Evolutionary conservation across 73 alveolate species (phyloP).

Genomic region (Symbiodinium natans): DNA sequence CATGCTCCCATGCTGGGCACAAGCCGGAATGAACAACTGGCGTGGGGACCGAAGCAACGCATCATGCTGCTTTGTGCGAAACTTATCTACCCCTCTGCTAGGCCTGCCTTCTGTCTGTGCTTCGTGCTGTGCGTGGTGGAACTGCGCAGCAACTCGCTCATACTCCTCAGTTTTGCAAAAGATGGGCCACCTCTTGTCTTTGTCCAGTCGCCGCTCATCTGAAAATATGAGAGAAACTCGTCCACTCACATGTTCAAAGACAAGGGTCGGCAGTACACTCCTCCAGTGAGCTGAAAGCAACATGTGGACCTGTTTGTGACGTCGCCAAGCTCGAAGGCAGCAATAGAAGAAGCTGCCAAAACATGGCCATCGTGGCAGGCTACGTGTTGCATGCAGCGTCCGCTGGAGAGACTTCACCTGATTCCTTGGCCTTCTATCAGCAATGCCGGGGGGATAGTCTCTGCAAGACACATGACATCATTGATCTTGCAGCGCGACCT

Average conservation of each 20-base stretch:
- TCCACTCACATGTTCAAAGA: neutral
- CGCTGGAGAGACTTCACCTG: too few relatives aligned
- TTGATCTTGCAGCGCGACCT: too few relatives aligned
- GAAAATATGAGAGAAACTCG: neutral
- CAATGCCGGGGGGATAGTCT: too few relatives aligned
- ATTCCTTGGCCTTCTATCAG: too few relatives aligned
- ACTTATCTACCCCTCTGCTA: too few relatives aligned
- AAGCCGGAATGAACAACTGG: too few relatives aligned
- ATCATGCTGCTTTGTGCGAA: too few relatives aligned
- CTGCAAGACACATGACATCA: too few relatives aligned
- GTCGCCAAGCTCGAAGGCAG: neutral
- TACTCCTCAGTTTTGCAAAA: slow-evolving; percentile 5
- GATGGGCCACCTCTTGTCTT: neutral
- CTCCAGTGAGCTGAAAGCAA: slow-evolving; percentile 8
- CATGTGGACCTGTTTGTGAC: neutral
- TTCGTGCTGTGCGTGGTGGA: neutral
- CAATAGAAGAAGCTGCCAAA: neutral
- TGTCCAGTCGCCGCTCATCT: neutral
- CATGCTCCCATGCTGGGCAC: too few relatives aligned
- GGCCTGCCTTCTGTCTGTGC: neutral
- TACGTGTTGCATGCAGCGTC: too few relatives aligned
- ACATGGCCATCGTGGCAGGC: neutral
- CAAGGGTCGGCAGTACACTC: slow-evolving; percentile 45
- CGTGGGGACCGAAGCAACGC: too few relatives aligned
- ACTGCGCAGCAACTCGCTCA: slow-evolving; percentile 39